Base-by-base conservation (phyloP, 495 filamentous ascomycete species). In the Clohesyomyces aquaticus region DNA sequence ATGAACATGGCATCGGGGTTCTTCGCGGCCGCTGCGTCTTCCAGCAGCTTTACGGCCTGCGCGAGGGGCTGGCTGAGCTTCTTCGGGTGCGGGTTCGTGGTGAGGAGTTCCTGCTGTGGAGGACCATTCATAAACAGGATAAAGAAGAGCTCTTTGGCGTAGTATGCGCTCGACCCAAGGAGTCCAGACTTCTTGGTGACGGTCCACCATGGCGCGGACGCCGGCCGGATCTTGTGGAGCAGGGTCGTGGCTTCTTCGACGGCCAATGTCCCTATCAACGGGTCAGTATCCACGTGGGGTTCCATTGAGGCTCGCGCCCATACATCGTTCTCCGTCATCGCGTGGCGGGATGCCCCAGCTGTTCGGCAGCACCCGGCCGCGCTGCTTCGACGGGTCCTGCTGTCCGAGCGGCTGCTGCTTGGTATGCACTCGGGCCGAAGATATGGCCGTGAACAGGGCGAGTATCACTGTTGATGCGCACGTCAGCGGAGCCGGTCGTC, bases 1-100 rank as follows among this genome's bases (percentile, higher is more conserved):
- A 96, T 79, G 72, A 88, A 96, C 49, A 97, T 87, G 23, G 95
- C 95, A 75, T 98, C 94, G 1, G 90, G 79, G 71, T 94, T 89
- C 57, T 88, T 87, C 61, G 87, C 78, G 25, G 84, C 77, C 27
- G 90, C 90, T 22, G 95, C 91, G 41, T 84, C 79, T 69, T 90
- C 83, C 56, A 99, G 80, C 47, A 93, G 81, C 53, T 81, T 80
- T 38, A 96, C 88, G 1, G 91, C 92, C 59, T 71, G 61, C 2
- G 63, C 46, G 4, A 78, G 72, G 3, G 75, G 70, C 21, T 65
- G 66, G 11, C 63, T 59, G 3, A 75, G 67, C 63, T 71, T 77
- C 42, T 63, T 61, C n/a, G 67, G 52, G n/a, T 74, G 65, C 2
- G 66, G 59, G 21, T 66, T 72, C 12, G 71, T 58, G 1, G 71